A percentile compares a stretch with the other conserved stretches of the same genome.
Conservation (phyloP, 345 rosid species). For the Acer yangbiense region DNA sequence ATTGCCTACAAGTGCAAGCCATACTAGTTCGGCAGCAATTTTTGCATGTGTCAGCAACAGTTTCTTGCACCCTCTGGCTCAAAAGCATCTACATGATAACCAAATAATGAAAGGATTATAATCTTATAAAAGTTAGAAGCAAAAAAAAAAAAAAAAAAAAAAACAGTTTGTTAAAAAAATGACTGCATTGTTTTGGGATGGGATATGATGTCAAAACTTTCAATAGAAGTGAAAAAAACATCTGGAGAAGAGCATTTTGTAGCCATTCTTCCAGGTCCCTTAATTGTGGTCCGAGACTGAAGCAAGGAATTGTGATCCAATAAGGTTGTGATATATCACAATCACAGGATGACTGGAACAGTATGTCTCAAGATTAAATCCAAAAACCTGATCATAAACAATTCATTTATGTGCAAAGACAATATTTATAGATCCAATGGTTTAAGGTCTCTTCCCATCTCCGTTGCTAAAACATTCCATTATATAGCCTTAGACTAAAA, state of each 20-base stretch:
- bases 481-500: conserved; percentile 13
- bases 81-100: conserved; percentile 76
- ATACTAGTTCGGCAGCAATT: conserved; percentile 66
- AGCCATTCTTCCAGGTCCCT: not conserved
- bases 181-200: conserved; percentile 21
- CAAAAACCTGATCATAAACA: conserved; percentile 9
- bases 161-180: conserved; percentile 5
- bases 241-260: not conserved
- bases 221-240: not conserved
- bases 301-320: not conserved
- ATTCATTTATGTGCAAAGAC: not conserved
- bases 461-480: conserved; percentile 1
- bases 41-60: conserved; percentile 86
- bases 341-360: not conserved
- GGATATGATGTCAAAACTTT: conserved; percentile 11
- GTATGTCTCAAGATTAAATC: conserved; percentile 10
- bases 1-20: conserved; percentile 85
- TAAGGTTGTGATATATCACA: not conserved
- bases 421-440: not conserved
- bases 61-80: conserved; percentile 85
- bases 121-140: conserved; percentile 12
- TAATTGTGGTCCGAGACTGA: not conserved
- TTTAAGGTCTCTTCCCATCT: conserved; percentile 5
- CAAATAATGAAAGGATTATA: conserved; percentile 23
- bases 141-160: conserved; percentile 9